Evolutionary conservation across 1,284 basidiomycete genomes (phyloP), one percentile per base, ranked within the genome.

Genomic region (Ustilago hordei): DNA sequence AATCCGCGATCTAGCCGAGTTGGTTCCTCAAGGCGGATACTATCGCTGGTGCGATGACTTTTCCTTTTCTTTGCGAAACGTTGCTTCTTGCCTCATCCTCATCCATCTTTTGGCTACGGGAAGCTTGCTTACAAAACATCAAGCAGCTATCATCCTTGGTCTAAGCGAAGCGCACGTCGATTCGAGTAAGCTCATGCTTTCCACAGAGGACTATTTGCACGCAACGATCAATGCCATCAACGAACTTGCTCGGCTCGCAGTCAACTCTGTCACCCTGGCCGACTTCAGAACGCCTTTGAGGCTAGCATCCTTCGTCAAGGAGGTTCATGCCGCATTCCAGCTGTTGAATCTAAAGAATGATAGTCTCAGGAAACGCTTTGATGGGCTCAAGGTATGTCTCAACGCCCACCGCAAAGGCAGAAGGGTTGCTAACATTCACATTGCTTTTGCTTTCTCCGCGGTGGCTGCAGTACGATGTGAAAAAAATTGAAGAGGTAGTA

Each of bases 291-390:
- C 82, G 12, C 82, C 84, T 0, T 70, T 85, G 8, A 50, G 79
- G 4, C 72, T 86, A 9, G 71, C 80, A 0, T 36, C 12, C 1
- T 80, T 86, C 32, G 81, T 85, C 45, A 86, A 86, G 64, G 76
- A 85, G 39, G 60, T 86, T 7, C 78, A 84, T 45, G 61, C 76
- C 11, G 84, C 81, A 8, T 86, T 86, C 55, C 81, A 83, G 54
- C 57, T 86, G 52, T 63, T 86, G 2, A 86, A 86, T 45, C 72
- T 86, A 6, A 86, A 86, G 61, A 86, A 86, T 54, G 84, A 86
- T 62, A 43, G 45, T 0, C 56, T 85, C 31, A 62, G 84, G 19
- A 85, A 84, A 56, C 62, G 84, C 23, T 85, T 83, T 67, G 85
- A 86, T 64, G 71, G 71, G 11, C 74, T 86, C 55, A 86, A 85